These are phyloP conservation scores for Ophiostoma populinum DNA, from an alignment of 2,329 filamentous ascomycete genomes.

Conservation along the genomic window DNA sequence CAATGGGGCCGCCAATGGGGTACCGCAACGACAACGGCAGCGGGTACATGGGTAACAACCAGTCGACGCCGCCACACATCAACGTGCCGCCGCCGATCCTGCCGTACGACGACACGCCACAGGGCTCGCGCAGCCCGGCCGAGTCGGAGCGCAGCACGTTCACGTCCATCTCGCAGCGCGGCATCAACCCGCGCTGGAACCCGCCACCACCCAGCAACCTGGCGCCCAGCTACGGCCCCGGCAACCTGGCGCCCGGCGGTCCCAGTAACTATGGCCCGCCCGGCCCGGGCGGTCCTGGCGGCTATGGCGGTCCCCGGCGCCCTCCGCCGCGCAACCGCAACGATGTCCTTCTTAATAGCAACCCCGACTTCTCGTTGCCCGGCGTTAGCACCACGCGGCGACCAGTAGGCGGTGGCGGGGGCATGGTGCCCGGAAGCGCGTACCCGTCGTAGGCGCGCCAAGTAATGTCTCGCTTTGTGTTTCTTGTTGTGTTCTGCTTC, in stretches of 20 bases:
- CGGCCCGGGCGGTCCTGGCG: neutral
- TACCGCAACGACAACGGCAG: no score
- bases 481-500: neutral
- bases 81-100: slow-evolving; percentile 10
- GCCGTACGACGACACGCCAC: slow-evolving; percentile 19
- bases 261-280: slow-evolving; percentile 8
- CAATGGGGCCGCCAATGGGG: no score
- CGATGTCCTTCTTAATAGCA: slow-evolving; percentile 59
- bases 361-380: slow-evolving; percentile 69
- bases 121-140: slow-evolving; percentile 49
- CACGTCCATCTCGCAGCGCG: slow-evolving; percentile 77
- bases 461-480: neutral
- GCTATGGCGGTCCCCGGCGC: slow-evolving; percentile 12
- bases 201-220: slow-evolving; percentile 28
- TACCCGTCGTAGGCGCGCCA: slow-evolving; percentile 23
- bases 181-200: slow-evolving; percentile 77
- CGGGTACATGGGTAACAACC: no score
- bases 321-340: slow-evolving; percentile 38
- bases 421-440: slow-evolving; percentile 35
- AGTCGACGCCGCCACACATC: slow-evolving; percentile 12
- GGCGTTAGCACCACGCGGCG: slow-evolving; percentile 17
- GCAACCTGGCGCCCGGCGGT: slow-evolving; percentile 22
- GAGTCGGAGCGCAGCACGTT: slow-evolving; percentile 71
- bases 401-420: slow-evolving; percentile 15
- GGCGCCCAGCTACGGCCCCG: slow-evolving; percentile 22